A percentile compares a stretch with the other conserved stretches of the same genome.
Conservation (phyloP, 1,284 basidiomycete species). For the Porodaedalea pini region DNA sequence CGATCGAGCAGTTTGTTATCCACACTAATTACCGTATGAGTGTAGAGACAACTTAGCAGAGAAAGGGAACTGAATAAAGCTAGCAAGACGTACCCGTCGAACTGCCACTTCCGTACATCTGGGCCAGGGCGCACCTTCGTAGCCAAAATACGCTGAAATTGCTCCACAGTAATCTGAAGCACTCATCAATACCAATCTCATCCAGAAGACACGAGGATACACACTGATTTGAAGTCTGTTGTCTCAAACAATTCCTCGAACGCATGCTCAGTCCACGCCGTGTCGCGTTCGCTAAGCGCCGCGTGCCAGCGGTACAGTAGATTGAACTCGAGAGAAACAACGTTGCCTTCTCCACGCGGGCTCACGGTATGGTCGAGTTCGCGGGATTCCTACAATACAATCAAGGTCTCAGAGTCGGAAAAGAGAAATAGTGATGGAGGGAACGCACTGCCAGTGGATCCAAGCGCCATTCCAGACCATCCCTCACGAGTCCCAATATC, state of each 20-base stretch:
- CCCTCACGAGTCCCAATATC: slow-evolving; percentile 68
- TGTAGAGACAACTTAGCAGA: slow-evolving; percentile 4
- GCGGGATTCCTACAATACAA: slow-evolving; percentile 6
- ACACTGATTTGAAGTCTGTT: slow-evolving; percentile 39
- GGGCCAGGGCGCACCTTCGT: slow-evolving; percentile 30
- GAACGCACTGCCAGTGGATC: slow-evolving; percentile 34
- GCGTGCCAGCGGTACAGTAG: slow-evolving; percentile 82
- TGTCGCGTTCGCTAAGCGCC: slow-evolving; percentile 56
- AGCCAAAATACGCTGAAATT: slow-evolving; percentile 38
- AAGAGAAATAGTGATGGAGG: slow-evolving; percentile 5
- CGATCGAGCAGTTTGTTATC: slow-evolving; percentile 34
- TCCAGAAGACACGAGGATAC: slow-evolving; percentile 14
- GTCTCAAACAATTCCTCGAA: slow-evolving; percentile 46
- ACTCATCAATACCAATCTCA: not conserved
- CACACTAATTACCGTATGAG: slow-evolving; percentile 36
- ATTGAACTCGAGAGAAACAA: slow-evolving; percentile 59
- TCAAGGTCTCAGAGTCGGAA: not conserved
- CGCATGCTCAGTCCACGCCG: slow-evolving; percentile 51
- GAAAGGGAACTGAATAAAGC: not conserved
- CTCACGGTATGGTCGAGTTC: slow-evolving; percentile 22
- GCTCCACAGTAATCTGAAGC: slow-evolving; percentile 38
- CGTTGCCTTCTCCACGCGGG: slow-evolving; percentile 30
- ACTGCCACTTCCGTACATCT: slow-evolving; percentile 52
- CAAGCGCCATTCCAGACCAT: slow-evolving; percentile 69
- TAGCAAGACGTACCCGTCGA: slow-evolving; percentile 42